Base-by-base conservation (phyloP, 441 rosid species). In the Biscutella laevigata region DNA sequence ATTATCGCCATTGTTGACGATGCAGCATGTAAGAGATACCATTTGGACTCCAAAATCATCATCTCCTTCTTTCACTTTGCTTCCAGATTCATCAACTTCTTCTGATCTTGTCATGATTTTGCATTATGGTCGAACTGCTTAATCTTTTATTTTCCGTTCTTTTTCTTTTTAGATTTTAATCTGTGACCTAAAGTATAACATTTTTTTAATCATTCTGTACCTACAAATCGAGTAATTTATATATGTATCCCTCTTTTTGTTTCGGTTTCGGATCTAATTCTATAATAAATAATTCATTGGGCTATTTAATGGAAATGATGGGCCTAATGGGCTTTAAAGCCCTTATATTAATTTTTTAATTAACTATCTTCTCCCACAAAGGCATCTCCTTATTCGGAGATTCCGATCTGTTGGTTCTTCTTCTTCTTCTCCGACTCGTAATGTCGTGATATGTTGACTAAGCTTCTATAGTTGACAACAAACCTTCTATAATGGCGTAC, bases 11-110 rank as follows among this genome's bases (percentile, higher is more conserved):
- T 66, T 65, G 77, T 76, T 83, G 77, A 84, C 96, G 59, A 54
- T 90, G 81, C 95, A 83, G 74, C 92, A 90, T 72, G 90, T 90
- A 38, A 81, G 98, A 67, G 96, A 90, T 58, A 65, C 68, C 39
- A 77, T 87, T 45, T 90, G 98, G 98, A 81, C 66, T 67, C 72
- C 78, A 20, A 77, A 79, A 62, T 59, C 66, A 52, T 59, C 55
- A 46, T 66, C 60, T 22, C 22, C 55, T 1, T 75, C 81, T 24
- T 69, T 75, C 29, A 49, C 80, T 30, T 69, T 84, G 66, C 74
- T 82, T 81, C 88, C 79, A 69, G 79, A 84, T 19, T 66, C 76
- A 37, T 41, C 84, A 14, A 60, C 87, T 45, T 35, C 74, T 32
- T n/a, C n/a, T n/a, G 85, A 84, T 67, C 95, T 83, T 67, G 60